phyloP scores from a whole-genome alignment of 306 rosid species.

The Dalbergia cochinchinensis region DNA sequence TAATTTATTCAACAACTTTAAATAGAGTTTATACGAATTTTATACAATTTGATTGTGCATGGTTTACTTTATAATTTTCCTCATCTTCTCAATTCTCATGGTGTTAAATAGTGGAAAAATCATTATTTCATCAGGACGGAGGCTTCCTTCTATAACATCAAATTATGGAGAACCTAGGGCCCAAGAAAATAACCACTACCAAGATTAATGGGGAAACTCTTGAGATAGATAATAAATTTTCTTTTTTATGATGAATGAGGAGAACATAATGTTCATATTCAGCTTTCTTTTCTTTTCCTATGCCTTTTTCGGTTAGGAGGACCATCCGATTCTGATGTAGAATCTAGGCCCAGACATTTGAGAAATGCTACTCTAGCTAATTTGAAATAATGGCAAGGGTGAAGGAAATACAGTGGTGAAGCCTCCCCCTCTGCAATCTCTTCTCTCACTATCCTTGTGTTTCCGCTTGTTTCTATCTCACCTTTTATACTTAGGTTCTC shows the following conservation, averaged over 20 bases:
- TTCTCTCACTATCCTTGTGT: slow-evolving; percentile 56
- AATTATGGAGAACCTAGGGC: not conserved
- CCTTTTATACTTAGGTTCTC: slow-evolving; percentile 58
- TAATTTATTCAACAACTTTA: not conserved
- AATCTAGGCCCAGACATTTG: slow-evolving; percentile 82
- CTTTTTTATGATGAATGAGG: slow-evolving; percentile 2
- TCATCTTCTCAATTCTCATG: not conserved
- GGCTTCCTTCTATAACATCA: not conserved
- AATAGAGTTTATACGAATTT: not conserved
- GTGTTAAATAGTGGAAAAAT: not conserved
- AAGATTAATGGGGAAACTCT: not conserved
- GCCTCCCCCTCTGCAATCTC: slow-evolving; percentile 58
- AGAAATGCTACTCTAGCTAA: slow-evolving; percentile 77
- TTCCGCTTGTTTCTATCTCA: slow-evolving; percentile 57
- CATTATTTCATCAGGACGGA: not conserved
- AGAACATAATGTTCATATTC: slow-evolving; percentile 8
- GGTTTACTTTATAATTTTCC: not conserved
- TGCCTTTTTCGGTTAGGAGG: slow-evolving; percentile 47
- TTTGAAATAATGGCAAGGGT: slow-evolving; percentile 78
- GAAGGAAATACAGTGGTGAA: slow-evolving; percentile 60
- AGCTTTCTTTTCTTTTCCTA: slow-evolving; percentile 58
- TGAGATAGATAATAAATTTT: not conserved
- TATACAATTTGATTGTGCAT: not conserved
- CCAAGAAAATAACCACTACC: not conserved
- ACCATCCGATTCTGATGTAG: slow-evolving; percentile 56